phyloP scores from a whole-genome alignment of 1,284 basidiomycete species.

The Hymenochaete sp. region DNA sequence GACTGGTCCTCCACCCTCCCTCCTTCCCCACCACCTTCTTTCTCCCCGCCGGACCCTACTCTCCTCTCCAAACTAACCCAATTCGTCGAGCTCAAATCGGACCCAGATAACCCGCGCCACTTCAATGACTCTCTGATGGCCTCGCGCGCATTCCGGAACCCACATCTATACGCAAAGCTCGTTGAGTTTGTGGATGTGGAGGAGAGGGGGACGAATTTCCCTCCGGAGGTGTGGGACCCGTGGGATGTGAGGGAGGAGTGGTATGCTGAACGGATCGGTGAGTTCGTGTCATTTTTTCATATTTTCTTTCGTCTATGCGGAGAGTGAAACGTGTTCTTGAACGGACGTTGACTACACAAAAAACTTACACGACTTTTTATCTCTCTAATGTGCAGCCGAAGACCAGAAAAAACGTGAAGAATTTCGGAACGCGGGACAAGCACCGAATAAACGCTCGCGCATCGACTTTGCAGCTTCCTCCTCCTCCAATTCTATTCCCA shows the following conservation, averaged over 20 bases:
- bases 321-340: too few relatives aligned
- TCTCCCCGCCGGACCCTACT: conserved; percentile 47
- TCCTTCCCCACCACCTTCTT: too few relatives aligned
- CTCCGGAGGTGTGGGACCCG: conserved; percentile 61
- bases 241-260: conserved; percentile 51
- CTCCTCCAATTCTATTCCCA: too few relatives aligned
- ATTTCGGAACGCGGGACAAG: conserved; percentile 40
- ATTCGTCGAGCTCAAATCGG: conserved; percentile 65
- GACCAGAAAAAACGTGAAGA: conserved; percentile 53
- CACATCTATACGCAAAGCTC: conserved; percentile 86
- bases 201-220: conserved; percentile 78
- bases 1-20: too few relatives aligned
- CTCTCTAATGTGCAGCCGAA: conserved; percentile 25
- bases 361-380: neutral
- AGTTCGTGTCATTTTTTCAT: conserved; percentile 20
- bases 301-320: too few relatives aligned
- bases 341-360: too few relatives aligned
- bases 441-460: conserved; percentile 41
- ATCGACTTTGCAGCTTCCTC: conserved; percentile 54
- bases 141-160: conserved; percentile 88
- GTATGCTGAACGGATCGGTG: conserved; percentile 66
- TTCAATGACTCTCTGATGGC: conserved; percentile 92
- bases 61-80: conserved; percentile 70
- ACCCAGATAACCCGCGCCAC: conserved; percentile 61
- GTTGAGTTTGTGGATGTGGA: conserved; percentile 88